phyloP scores from a whole-genome alignment of 2,329 filamentous ascomycete species.

The Aspergillus novoparasiticus region DNA sequence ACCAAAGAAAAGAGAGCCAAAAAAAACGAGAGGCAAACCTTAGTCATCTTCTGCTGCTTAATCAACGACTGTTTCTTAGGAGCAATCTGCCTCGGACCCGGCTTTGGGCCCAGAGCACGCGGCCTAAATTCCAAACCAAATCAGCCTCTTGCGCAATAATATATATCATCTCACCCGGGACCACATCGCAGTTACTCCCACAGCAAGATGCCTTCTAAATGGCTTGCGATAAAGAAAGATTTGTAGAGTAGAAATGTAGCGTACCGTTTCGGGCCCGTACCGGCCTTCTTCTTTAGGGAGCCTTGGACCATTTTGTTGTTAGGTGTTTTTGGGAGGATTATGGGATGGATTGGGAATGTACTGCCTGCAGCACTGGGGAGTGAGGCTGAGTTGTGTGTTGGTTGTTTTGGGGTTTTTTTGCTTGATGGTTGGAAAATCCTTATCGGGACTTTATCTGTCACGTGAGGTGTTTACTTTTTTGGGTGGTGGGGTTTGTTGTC shows the following conservation, averaged over 20 bases:
- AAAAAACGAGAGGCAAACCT: constrained; percentile 45
- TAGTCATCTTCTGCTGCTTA: constrained; percentile 64
- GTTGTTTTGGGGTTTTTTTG: not conserved
- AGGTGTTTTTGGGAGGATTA: not conserved
- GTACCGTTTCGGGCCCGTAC: constrained; percentile 40
- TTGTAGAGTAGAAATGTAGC: constrained; percentile 8
- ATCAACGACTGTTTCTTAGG: constrained; percentile 66
- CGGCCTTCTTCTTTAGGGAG: constrained; percentile 49
- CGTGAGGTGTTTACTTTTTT: constrained; percentile 11
- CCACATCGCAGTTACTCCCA: no score
- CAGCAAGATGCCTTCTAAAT: no score
- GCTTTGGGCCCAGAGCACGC: constrained; percentile 19
- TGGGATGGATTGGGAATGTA: not conserved
- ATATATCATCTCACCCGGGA: no score
- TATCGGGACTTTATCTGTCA: constrained; percentile 24
- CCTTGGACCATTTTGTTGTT: constrained; percentile 21
- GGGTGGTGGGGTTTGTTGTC: not conserved
- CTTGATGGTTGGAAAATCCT: constrained; percentile 16
- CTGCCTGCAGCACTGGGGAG: constrained; percentile 18
- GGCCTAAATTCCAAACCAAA: no score
- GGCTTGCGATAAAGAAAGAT: not conserved
- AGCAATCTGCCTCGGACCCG: constrained; percentile 63
- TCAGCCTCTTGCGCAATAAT: no score
- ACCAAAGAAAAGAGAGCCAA: not conserved
- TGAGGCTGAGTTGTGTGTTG: not conserved